These are phyloP conservation scores for Colletotrichum gloeosporioides DNA, from an alignment of 2,329 filamentous ascomycete species.

Conservation along the genomic window DNA sequence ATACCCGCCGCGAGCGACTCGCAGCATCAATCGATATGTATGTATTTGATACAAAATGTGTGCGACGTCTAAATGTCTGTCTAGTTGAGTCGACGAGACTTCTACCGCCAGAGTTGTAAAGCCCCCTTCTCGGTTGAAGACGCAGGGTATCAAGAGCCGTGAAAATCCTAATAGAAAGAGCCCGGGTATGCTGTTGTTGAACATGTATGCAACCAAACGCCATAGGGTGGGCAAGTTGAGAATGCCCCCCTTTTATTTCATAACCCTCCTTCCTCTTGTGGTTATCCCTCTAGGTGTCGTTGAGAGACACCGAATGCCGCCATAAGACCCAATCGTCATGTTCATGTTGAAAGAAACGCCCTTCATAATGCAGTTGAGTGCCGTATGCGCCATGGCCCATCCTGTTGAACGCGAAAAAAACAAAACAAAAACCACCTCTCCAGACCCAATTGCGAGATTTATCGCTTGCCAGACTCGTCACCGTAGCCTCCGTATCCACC, in stretches of 20 bases:
- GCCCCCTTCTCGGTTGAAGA: constrained; percentile 35
- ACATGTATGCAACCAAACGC: constrained; percentile 20
- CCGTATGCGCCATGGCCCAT: background rate
- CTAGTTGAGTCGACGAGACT: constrained; percentile 32
- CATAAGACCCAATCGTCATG: background rate
- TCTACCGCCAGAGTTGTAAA: background rate
- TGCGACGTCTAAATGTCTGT: constrained; percentile 19
- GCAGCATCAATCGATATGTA: background rate
- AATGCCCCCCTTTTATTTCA: background rate
- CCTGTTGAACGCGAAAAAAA: constrained; percentile 5
- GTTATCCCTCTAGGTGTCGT: background rate
- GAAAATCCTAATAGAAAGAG: constrained; percentile 11
- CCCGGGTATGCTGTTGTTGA: constrained; percentile 16
- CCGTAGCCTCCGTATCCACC: constrained; percentile 62
- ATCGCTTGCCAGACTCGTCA: constrained; percentile 51
- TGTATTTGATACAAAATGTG: background rate
- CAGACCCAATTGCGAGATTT: background rate
- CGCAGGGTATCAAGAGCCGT: constrained; percentile 36
- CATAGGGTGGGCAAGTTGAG: constrained; percentile 16
- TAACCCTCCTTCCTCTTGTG: background rate
- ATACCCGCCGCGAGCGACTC: constrained; percentile 1
- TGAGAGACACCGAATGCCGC: background rate
- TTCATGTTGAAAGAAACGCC: constrained; percentile 11
- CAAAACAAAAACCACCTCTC: background rate
- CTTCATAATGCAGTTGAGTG: constrained; percentile 19